Conservation (phyloP, 305 asterid genomes). For the Ilex paraguariensis region DNA sequence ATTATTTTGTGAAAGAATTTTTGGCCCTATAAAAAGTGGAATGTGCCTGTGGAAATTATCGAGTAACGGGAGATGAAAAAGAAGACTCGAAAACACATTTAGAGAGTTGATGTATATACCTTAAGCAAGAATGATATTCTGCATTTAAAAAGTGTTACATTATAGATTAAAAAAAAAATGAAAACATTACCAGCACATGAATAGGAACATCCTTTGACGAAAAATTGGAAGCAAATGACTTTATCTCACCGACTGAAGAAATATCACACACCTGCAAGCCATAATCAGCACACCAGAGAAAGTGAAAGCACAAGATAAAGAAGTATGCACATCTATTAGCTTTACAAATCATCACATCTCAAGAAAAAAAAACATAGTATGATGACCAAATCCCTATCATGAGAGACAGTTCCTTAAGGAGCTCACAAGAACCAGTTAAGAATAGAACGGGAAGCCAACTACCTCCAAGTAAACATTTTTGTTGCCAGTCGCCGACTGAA, state of each 20-base stretch:
- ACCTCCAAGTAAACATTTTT: constrained; percentile 81
- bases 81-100: too few species aligned
- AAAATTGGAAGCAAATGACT: constrained; percentile 68
- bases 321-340: neutral
- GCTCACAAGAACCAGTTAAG: neutral
- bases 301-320: neutral
- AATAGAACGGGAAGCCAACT: constrained; percentile 1
- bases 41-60: too few species aligned
- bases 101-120: too few species aligned
- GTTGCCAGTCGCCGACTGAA: constrained; percentile 63
- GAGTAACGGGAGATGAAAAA: too few species aligned
- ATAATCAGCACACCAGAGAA: neutral
- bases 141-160: too few species aligned
- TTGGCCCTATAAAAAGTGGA: too few species aligned
- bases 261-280: constrained; percentile 65
- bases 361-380: neutral
- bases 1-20: too few species aligned
- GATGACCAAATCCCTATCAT: neutral
- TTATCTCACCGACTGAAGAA: constrained; percentile 59
- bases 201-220: constrained; percentile 58
- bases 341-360: neutral
- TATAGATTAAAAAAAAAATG: too few species aligned
- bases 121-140: too few species aligned
- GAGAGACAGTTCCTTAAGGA: neutral
- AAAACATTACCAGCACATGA: constrained; percentile 63